These are phyloP conservation scores for Hygrophorus pudorinus DNA, from an alignment of 768 basidiomycete species.

Conservation along the genomic window DNA sequence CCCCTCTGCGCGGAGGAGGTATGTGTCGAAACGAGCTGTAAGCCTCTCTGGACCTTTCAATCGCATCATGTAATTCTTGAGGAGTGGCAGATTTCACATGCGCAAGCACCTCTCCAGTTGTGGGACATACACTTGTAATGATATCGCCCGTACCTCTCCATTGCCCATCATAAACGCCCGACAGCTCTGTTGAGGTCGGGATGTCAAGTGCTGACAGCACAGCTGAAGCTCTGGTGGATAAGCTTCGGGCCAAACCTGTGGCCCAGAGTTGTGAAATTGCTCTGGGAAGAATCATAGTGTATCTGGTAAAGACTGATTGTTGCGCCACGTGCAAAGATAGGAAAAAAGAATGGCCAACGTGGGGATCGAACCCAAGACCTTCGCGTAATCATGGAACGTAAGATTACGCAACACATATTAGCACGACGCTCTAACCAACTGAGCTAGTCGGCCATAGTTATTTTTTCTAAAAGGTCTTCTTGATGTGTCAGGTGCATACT, in stretches of 20 bases:
- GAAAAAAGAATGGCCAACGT: constrained; percentile 44
- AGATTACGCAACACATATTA: no score
- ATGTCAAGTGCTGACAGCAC: constrained; percentile 61
- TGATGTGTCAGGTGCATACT: no score
- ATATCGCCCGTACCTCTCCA: constrained; percentile 75
- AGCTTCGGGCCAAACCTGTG: constrained; percentile 23
- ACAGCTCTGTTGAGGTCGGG: constrained; percentile 41
- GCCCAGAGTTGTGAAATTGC: neutral
- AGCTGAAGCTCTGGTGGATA: constrained; percentile 63
- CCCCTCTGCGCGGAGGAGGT: constrained; percentile 83
- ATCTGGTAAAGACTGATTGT: no score
- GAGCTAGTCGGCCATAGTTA: constrained; percentile 85
- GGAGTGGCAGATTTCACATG: constrained; percentile 64
- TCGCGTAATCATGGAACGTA: no score
- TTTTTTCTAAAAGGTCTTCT: no score
- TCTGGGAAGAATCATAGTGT: neutral
- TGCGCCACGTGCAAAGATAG: no score
- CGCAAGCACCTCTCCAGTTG: constrained; percentile 80
- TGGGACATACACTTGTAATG: constrained; percentile 65
- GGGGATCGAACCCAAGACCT: constrained; percentile 78
- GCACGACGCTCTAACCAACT: constrained; percentile 92
- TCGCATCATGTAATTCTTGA: constrained; percentile 56
- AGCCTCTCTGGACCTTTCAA: constrained; percentile 68
- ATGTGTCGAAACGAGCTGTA: constrained; percentile 59
- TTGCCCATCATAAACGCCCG: constrained; percentile 74